phyloP scores from a whole-genome alignment of 164 flowering plant species.

The Cinnamomum micranthum region DNA sequence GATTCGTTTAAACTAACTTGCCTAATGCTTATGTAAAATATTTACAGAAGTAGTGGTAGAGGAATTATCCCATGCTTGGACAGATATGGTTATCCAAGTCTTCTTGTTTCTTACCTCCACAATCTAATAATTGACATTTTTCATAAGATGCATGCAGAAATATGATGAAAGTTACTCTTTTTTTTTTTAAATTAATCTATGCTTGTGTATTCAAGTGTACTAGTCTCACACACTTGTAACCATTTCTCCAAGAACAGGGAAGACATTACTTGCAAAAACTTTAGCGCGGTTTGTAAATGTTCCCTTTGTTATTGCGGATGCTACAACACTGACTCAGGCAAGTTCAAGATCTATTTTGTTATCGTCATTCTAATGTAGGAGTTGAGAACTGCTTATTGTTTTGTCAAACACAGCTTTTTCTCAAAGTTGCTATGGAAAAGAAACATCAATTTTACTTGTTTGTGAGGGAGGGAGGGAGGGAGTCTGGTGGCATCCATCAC shows the following conservation, averaged over 20 bases:
- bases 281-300: conserved; percentile 91
- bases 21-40: not conserved
- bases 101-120: not conserved
- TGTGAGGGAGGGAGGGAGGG: too few species aligned
- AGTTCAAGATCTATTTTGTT: conserved; percentile 22
- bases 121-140: not conserved
- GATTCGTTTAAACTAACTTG: not conserved
- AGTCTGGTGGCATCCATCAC: too few species aligned
- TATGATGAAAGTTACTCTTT: not conserved
- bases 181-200: not conserved
- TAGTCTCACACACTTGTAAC: conserved; percentile 23
- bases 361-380: not conserved
- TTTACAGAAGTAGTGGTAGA: not conserved
- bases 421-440: too few species aligned
- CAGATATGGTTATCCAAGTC: not conserved
- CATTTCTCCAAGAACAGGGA: conserved; percentile 85
- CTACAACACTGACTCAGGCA: conserved; percentile 91
- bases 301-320: conserved; percentile 96
- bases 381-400: not conserved
- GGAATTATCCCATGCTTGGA: not conserved
- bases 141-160: not conserved
- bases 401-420: not conserved
- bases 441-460: too few species aligned
- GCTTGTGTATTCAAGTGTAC: not conserved
- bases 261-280: conserved; percentile 95